Conservation (phyloP, 208 protist species). For the Porcisia hertigi region DNA sequence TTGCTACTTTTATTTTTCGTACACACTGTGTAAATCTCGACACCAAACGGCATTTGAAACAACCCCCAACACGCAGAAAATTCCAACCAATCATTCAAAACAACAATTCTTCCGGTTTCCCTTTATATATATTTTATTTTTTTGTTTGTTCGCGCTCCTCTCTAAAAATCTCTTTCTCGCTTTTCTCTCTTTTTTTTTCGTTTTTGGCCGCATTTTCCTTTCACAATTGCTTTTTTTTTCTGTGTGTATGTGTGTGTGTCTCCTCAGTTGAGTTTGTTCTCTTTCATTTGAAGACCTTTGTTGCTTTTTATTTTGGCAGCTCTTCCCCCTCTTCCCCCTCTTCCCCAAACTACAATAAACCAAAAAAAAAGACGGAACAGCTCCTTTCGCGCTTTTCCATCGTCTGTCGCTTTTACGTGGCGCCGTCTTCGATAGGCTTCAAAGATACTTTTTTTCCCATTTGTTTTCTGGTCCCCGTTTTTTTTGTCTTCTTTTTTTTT, state of each 20-base stretch:
- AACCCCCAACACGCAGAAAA: too few species aligned
- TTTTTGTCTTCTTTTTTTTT: constrained; percentile 1
- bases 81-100: too few species aligned
- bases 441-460: too few species aligned
- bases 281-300: neutral
- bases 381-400: neutral
- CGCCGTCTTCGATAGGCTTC: too few species aligned
- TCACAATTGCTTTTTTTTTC: too few species aligned
- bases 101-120: neutral
- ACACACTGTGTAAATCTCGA: too few species aligned
- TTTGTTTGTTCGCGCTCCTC: neutral
- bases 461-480: neutral
- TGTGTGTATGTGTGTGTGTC: neutral
- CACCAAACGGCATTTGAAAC: too few species aligned
- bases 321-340: too few species aligned
- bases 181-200: neutral
- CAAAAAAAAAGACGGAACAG: neutral
- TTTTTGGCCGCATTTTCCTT: neutral
- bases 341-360: neutral
- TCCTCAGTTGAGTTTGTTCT: neutral
- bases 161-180: neutral
- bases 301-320: constrained; percentile 7
- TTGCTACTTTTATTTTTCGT: too few species aligned
- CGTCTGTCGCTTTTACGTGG: too few species aligned
- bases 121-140: neutral